Evolutionary conservation across 2,329 filamentous ascomycete species (phyloP).

Genomic region (Thielaviopsis musarum): DNA sequence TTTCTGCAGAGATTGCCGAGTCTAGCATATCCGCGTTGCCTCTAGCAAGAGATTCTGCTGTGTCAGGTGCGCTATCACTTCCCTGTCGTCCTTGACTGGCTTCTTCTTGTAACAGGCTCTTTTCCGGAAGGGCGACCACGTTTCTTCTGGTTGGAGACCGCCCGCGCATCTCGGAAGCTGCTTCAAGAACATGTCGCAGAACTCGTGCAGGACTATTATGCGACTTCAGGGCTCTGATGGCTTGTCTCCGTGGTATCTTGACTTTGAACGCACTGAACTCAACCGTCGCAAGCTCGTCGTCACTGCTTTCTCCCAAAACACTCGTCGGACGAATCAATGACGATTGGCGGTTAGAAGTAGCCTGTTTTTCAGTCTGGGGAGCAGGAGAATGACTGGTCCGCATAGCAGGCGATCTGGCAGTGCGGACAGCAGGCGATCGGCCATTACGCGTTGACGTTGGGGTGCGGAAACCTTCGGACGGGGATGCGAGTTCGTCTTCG

Average conservation of each 20-base stretch:
- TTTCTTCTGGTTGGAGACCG: not conserved
- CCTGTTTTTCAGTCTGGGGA: not conserved
- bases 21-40: too few species aligned
- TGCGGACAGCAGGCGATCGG: not conserved
- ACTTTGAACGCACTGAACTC: not conserved
- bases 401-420: not conserved
- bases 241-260: not conserved
- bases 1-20: too few species aligned
- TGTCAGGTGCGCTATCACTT: not conserved
- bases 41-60: not conserved
- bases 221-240: not conserved
- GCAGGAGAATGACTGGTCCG: not conserved
- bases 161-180: not conserved
- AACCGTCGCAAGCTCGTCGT: constrained; percentile 5
- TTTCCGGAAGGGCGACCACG: not conserved
- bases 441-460: not conserved
- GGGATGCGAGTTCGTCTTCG: constrained; percentile 10
- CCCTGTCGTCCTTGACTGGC: too few species aligned
- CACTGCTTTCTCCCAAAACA: not conserved
- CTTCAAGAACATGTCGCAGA: not conserved
- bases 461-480: constrained; percentile 1
- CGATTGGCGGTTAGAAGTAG: not conserved
- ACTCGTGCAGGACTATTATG: not conserved
- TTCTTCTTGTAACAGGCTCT: not conserved
- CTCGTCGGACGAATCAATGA: not conserved